phyloP scores from a whole-genome alignment of 441 rosid genomes.

The Daphne laureola region DNA sequence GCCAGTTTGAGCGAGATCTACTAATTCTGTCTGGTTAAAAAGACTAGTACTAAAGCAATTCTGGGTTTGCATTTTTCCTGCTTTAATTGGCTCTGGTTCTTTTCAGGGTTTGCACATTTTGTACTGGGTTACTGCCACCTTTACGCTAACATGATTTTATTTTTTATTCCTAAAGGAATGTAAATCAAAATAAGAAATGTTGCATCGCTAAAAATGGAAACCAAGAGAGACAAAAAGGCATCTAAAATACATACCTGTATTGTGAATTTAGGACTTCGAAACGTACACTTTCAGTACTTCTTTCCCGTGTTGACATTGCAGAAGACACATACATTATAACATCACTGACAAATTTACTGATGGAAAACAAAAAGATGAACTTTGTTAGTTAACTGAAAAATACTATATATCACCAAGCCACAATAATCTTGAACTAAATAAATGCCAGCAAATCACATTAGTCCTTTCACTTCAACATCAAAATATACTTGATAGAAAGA shows the following conservation, averaged over 20 bases:
- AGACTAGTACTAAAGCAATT: too few species aligned
- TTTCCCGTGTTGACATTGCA: slow-evolving; percentile 80
- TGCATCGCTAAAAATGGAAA: background rate
- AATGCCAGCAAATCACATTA: slow-evolving; percentile 5
- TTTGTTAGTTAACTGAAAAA: slow-evolving; percentile 11
- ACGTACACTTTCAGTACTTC: slow-evolving; percentile 93
- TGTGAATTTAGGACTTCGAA: slow-evolving; percentile 82
- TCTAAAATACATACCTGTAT: slow-evolving; percentile 44
- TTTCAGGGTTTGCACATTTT: too few species aligned
- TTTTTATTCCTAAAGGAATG: too few species aligned
- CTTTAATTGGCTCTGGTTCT: too few species aligned
- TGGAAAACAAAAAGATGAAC: slow-evolving; percentile 15
- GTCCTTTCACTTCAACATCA: too few species aligned
- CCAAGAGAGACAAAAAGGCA: background rate
- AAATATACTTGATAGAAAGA: background rate
- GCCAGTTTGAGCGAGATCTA: too few species aligned
- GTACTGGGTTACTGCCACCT: too few species aligned
- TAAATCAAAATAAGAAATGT: too few species aligned
- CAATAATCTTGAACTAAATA: slow-evolving; percentile 1
- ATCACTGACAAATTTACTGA: slow-evolving; percentile 94
- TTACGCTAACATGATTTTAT: too few species aligned
- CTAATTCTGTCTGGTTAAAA: too few species aligned
- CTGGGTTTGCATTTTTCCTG: too few species aligned
- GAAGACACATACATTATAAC: slow-evolving; percentile 78
- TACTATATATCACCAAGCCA: background rate